phyloP scores from a whole-genome alignment of 164 flowering plant genomes.

The Cinnamomum micranthum region DNA sequence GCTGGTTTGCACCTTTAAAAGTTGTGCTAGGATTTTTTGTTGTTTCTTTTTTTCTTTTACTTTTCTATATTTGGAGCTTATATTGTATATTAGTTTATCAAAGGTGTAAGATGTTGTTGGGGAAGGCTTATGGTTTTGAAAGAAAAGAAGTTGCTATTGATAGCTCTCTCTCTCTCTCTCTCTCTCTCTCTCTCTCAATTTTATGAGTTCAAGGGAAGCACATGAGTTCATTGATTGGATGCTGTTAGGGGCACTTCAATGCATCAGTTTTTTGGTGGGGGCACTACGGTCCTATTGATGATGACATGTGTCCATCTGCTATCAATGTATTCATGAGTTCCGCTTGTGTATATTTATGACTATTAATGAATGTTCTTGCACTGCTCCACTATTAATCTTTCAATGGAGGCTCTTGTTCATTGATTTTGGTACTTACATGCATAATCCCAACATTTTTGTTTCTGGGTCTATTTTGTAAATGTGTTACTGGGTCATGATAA shows the following conservation, averaged over 20 bases:
- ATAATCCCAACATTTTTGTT: no score
- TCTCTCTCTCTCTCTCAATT: background rate
- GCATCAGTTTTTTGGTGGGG: slow-evolving; percentile 5
- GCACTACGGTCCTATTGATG: slow-evolving; percentile 1
- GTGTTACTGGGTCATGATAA: no score
- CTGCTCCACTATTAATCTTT: background rate
- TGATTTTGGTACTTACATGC: no score
- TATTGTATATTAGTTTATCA: no score
- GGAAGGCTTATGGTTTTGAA: background rate
- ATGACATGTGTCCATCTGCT: slow-evolving; percentile 16
- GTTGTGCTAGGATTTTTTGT: background rate
- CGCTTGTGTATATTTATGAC: slow-evolving; percentile 15
- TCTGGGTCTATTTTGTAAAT: no score
- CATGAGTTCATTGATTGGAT: slow-evolving; percentile 44
- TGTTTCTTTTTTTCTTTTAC: no score
- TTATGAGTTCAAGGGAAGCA: slow-evolving; percentile 28
- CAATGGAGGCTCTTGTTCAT: no score
- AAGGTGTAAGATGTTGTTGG: background rate
- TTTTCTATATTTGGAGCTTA: no score
- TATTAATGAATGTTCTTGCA: slow-evolving; percentile 2
- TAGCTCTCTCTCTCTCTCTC: background rate
- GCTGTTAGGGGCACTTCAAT: slow-evolving; percentile 3
- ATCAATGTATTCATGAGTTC: slow-evolving; percentile 22
- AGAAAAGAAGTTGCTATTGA: background rate
- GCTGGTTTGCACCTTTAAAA: background rate